These are phyloP conservation scores for Nemania serpens DNA, from an alignment of 2,329 filamentous ascomycete genomes.

Conservation along the genomic window DNA sequence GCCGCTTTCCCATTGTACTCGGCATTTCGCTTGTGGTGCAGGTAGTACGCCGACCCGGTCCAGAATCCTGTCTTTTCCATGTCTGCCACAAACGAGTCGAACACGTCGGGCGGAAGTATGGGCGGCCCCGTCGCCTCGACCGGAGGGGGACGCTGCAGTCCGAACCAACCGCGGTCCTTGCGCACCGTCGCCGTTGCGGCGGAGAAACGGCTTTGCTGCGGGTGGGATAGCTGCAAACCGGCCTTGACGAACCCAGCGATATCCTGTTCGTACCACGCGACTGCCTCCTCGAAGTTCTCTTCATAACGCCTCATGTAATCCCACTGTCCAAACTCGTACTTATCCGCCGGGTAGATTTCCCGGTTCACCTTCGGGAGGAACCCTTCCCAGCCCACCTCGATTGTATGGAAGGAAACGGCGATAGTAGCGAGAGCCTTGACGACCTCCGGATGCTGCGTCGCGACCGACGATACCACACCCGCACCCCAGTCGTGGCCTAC, in stretches of 20 bases:
- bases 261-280: conserved; percentile 29
- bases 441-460: conserved; percentile 37
- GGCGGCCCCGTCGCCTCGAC: conserved; percentile 4
- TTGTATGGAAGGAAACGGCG: conserved; percentile 47
- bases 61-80: conserved; percentile 48
- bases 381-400: conserved; percentile 48
- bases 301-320: conserved; percentile 39
- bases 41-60: conserved; percentile 39
- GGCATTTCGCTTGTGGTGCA: conserved; percentile 49
- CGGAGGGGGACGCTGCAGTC: conserved; percentile 4
- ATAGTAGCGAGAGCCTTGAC: conserved; percentile 35
- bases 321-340: conserved; percentile 45
- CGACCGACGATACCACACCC: conserved; percentile 36
- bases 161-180: conserved; percentile 24
- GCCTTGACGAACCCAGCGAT: conserved; percentile 23
- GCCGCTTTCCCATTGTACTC: conserved; percentile 41
- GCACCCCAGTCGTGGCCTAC: conserved; percentile 52
- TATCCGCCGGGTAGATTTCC: conserved; percentile 49
- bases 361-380: conserved; percentile 46
- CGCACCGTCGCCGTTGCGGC: conserved; percentile 7
- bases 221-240: conserved; percentile 27
- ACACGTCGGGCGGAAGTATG: conserved; percentile 24
- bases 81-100: conserved; percentile 33
- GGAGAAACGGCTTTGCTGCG: conserved; percentile 37
- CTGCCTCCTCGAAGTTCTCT: conserved; percentile 34